A percentile compares a stretch with the other conserved stretches of the same genome.
phyloP scores from a whole-genome alignment of 2,329 filamentous ascomycete species.

The Sarocladiaceae sp. region DNA sequence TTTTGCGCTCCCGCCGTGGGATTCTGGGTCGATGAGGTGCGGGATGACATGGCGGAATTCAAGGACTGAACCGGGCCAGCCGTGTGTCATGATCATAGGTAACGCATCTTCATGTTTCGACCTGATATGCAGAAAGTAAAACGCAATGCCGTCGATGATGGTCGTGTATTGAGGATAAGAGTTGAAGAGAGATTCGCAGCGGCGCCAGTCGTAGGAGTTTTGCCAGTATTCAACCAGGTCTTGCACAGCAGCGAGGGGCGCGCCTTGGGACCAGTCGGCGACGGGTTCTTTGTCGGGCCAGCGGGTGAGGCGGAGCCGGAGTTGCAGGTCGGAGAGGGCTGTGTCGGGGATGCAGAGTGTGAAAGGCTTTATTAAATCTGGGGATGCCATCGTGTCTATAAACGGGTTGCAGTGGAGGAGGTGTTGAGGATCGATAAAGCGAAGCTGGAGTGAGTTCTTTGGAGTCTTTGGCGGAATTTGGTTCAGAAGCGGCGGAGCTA shows the following conservation, averaged over 20 bases:
- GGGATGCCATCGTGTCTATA: too few relatives aligned
- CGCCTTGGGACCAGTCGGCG: constrained; percentile 11
- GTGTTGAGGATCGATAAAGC: too few relatives aligned
- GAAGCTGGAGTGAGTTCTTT: too few relatives aligned
- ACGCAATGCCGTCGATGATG: constrained; percentile 9
- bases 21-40: constrained; percentile 8
- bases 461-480: too few relatives aligned
- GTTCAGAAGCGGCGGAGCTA: too few relatives aligned
- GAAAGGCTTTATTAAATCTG: constrained; percentile 5
- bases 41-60: constrained; percentile 10
- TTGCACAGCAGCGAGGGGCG: constrained; percentile 7
- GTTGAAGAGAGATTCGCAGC: constrained; percentile 12
- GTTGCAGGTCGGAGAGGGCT: constrained; percentile 8
- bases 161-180: constrained; percentile 12
- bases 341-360: constrained; percentile 8
- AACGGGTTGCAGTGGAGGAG: too few relatives aligned
- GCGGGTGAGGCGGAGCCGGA: constrained; percentile 7
- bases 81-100: constrained; percentile 12
- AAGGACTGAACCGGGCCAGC: constrained; percentile 11
- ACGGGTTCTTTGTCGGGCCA: constrained; percentile 10
- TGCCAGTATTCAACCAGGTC: constrained; percentile 10
- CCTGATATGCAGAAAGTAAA: constrained; percentile 10
- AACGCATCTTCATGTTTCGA: constrained; percentile 11
- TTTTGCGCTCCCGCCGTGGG: constrained; percentile 6
- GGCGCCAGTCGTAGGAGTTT: constrained; percentile 11